Evolutionary conservation across 148 eudicot species (phyloP).

Genomic region (Arctostaphylos glauca): DNA sequence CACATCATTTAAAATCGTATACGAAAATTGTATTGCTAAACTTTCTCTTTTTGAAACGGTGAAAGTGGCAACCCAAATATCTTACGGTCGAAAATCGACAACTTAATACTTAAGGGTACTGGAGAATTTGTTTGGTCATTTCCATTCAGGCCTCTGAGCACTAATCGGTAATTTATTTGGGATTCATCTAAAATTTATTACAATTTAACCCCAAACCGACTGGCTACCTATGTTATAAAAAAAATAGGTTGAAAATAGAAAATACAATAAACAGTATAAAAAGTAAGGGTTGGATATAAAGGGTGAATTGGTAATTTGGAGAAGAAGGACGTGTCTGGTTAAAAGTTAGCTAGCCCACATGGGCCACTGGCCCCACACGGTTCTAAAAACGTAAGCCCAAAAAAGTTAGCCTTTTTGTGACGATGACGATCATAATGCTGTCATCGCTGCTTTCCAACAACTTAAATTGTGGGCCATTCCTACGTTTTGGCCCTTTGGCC

Average conservation of each 20-base stretch:
- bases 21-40: too few relatives aligned
- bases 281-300: not conserved
- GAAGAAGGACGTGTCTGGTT: not conserved
- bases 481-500: not conserved
- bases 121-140: too few relatives aligned
- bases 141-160: too few relatives aligned
- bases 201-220: too few relatives aligned
- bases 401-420: not conserved
- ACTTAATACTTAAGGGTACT: too few relatives aligned
- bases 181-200: too few relatives aligned
- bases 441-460: not conserved
- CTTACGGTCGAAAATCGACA: too few relatives aligned
- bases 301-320: not conserved
- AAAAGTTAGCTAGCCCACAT: not conserved
- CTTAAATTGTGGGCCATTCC: not conserved
- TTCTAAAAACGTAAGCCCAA: not conserved
- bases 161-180: too few relatives aligned
- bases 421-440: not conserved
- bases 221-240: not conserved
- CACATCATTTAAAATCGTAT: too few relatives aligned
- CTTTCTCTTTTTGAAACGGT: too few relatives aligned
- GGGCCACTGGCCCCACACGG: constrained; percentile 5
- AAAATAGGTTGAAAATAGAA: not conserved
- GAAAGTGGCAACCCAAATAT: too few relatives aligned
- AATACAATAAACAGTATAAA: not conserved